phyloP scores from a whole-genome alignment of 108 stramenopile species.

The Conticribra weissflogii region DNA sequence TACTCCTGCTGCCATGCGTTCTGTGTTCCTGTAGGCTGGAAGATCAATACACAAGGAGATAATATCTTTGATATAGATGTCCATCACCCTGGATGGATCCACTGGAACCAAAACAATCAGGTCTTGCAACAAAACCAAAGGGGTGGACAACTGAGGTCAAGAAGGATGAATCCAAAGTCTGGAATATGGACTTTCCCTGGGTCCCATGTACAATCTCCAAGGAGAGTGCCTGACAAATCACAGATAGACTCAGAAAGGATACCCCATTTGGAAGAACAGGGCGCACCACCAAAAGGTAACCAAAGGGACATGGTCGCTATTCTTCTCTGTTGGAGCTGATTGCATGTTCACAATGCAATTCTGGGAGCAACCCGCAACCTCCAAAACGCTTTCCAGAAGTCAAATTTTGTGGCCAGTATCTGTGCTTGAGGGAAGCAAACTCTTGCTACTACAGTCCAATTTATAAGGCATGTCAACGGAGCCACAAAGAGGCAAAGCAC shows the following conservation, averaged over 20 bases:
- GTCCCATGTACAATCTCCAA: conserved; percentile 14
- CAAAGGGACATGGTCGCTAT: conserved; percentile 12
- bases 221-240: conserved; percentile 16
- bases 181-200: background rate
- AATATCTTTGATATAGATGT: too few species aligned
- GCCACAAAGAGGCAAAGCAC: conserved; percentile 7
- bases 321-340: background rate
- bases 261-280: conserved; percentile 23
- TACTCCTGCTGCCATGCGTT: too few species aligned
- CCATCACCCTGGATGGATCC: too few species aligned
- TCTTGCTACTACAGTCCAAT: background rate
- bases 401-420: background rate
- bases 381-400: conserved; percentile 6
- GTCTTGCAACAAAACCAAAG: conserved; percentile 8
- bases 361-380: background rate
- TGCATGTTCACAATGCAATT: conserved; percentile 13
- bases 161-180: background rate
- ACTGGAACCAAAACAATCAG: conserved; percentile 11
- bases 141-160: too few species aligned
- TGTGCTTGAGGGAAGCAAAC: background rate
- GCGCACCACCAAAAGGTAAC: conserved; percentile 29
- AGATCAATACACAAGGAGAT: too few species aligned
- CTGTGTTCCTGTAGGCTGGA: too few species aligned
- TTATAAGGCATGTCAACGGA: background rate
- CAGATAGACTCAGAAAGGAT: conserved; percentile 17